Conservation (phyloP, 1,139 yeast species). For the Sugiyamaella japonica region DNA sequence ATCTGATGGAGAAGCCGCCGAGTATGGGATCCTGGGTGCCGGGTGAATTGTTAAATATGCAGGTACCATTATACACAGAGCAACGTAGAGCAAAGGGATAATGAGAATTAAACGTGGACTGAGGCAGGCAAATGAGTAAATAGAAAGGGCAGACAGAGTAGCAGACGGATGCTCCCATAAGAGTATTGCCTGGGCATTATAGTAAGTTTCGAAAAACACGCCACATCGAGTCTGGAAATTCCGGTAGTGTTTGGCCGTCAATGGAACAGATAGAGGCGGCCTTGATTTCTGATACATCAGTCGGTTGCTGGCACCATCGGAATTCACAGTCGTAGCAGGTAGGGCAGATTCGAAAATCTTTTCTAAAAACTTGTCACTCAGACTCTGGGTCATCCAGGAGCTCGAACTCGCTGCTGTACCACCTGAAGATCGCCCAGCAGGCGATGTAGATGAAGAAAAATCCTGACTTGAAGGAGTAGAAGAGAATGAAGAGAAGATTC, state of each 20-base stretch:
- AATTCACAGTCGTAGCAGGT: background rate
- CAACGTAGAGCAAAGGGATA: constrained; percentile 55
- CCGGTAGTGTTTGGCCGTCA: constrained; percentile 70
- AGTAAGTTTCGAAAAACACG: constrained; percentile 49
- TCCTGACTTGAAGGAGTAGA: background rate
- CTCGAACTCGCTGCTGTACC: background rate
- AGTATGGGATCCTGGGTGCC: constrained; percentile 24
- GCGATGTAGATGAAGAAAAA: background rate
- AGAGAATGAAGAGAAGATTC: background rate
- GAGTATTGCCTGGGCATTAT: constrained; percentile 53
- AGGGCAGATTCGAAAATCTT: constrained; percentile 7
- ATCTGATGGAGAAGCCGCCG: constrained; percentile 2
- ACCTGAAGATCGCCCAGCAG: background rate
- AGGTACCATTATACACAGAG: constrained; percentile 65
- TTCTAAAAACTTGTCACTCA: constrained; percentile 8
- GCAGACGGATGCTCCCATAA: constrained; percentile 66
- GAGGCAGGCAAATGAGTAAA: constrained; percentile 59
- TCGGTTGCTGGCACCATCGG: constrained; percentile 35
- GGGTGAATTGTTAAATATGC: constrained; percentile 57
- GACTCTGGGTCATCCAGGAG: constrained; percentile 3
- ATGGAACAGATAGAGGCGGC: constrained; percentile 67
- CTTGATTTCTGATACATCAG: constrained; percentile 59
- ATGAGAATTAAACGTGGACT: constrained; percentile 59
- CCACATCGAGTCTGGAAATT: constrained; percentile 60
- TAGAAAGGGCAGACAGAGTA: constrained; percentile 59